phyloP scores from a whole-genome alignment of 2,329 filamentous ascomycete species.

The Diaporthe longicolla region DNA sequence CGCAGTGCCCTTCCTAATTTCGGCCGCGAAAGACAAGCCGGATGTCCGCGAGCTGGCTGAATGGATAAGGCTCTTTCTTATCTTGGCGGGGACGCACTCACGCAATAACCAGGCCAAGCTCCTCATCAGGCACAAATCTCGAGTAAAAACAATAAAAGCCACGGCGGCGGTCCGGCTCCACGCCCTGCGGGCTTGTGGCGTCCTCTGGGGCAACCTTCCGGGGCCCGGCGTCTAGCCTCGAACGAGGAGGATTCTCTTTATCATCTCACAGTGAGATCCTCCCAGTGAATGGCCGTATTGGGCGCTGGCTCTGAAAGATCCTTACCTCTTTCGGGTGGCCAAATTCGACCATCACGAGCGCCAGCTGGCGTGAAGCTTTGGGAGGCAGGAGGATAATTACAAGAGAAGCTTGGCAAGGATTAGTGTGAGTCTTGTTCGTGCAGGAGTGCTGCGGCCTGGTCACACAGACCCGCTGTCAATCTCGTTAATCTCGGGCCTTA shows the following conservation, averaged over 20 bases:
- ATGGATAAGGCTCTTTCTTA: not conserved
- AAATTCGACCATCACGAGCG: conserved; percentile 24
- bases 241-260: conserved; percentile 21
- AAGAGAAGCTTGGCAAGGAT: conserved; percentile 30
- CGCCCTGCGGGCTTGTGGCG: conserved; percentile 9
- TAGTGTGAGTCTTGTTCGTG: conserved; percentile 16
- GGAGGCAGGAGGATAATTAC: conserved; percentile 5
- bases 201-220: not conserved
- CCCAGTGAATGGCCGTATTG: conserved; percentile 7
- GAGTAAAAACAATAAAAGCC: conserved; percentile 22
- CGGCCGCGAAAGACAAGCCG: conserved; percentile 26
- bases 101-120: not conserved
- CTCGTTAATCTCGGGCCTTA: conserved; percentile 35
- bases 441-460: conserved; percentile 17
- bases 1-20: conserved; percentile 21
- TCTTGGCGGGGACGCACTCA: not conserved
- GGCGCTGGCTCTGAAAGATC: conserved; percentile 23
- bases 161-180: not conserved
- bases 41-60: not conserved
- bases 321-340: conserved; percentile 2
- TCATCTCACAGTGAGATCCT: conserved; percentile 11
- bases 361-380: conserved; percentile 19
- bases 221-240: conserved; percentile 10
- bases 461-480: conserved; percentile 35
- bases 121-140: not conserved